A percentile compares a stretch with the other conserved stretches of the same genome.
phyloP scores from a whole-genome alignment of 306 rosid genomes.

The Corylus heterophylla region DNA sequence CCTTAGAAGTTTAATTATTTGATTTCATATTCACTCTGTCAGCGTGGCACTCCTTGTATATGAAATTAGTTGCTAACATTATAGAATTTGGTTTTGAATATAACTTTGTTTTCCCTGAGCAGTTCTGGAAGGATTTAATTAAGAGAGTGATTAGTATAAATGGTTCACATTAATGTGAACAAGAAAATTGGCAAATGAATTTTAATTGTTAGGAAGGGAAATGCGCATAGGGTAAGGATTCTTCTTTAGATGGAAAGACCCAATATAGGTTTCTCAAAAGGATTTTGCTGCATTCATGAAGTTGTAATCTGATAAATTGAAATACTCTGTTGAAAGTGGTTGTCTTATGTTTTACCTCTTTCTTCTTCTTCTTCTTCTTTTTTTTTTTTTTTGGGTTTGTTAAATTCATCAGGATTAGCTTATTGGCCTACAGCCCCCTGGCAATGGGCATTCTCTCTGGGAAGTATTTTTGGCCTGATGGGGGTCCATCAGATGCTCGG shows the following conservation, averaged over 20 bases:
- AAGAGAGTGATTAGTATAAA: background rate
- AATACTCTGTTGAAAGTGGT: background rate
- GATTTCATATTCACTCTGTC: background rate
- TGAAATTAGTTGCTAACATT: background rate
- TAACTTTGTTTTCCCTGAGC: background rate
- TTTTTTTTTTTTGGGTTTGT: background rate
- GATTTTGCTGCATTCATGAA: background rate
- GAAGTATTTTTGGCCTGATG: conserved; percentile 62
- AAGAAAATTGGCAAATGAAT: background rate
- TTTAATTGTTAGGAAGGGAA: background rate
- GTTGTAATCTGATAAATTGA: background rate
- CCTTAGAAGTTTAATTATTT: background rate
- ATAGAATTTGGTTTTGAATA: background rate
- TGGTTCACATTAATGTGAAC: background rate
- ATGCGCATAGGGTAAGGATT: background rate
- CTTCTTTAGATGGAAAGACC: background rate
- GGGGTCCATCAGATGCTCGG: conserved; percentile 68
- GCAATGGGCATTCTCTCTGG: conserved; percentile 99
- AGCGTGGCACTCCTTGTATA: background rate
- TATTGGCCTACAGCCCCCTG: conserved; percentile 91
- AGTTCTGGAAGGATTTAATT: background rate
- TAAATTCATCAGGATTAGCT: conserved; percentile 50
- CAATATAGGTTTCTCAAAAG: background rate
- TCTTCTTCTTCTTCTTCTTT: no score
- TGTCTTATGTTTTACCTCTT: background rate